These are phyloP conservation scores for Candida dajiaensis DNA, from an alignment of 805 yeast species.

Conservation along the genomic window DNA sequence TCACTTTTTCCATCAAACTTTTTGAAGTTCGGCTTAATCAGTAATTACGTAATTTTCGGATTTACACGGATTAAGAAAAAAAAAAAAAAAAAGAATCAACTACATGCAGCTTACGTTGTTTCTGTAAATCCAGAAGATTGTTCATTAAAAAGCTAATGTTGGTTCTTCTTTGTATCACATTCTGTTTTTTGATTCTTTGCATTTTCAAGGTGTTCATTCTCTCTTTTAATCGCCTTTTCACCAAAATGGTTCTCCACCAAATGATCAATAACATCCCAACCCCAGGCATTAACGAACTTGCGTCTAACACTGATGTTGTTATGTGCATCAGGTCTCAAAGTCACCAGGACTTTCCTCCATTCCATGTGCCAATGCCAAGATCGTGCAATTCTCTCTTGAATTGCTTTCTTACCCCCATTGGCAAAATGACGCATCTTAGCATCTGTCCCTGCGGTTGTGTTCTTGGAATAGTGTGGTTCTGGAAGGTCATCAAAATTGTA, in stretches of 20 bases:
- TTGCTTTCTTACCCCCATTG: conserved; percentile 11
- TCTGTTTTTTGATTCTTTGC: conserved; percentile 23
- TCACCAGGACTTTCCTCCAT: conserved; percentile 90
- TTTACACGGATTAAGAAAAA: not conserved
- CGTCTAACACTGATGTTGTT: conserved; percentile 88
- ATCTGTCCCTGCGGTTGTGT: conserved; percentile 9
- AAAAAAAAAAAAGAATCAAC: too few species aligned
- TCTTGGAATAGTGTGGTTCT: conserved; percentile 33
- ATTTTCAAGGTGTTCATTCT: conserved; percentile 1
- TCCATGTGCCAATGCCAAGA: conserved; percentile 78
- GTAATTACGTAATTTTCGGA: not conserved
- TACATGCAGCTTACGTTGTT: too few species aligned
- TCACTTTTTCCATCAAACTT: not conserved
- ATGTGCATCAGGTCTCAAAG: conserved; percentile 88
- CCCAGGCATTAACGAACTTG: conserved; percentile 86
- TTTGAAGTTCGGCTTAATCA: not conserved
- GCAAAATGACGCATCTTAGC: conserved; percentile 1
- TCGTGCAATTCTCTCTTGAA: conserved; percentile 73
- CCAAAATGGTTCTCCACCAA: conserved; percentile 50
- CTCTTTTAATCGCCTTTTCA: conserved; percentile 5
- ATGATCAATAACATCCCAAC: conserved; percentile 91
- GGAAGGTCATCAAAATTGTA: conserved; percentile 68
- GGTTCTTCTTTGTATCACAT: conserved; percentile 8
- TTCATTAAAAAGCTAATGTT: not conserved
- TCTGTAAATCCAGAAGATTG: not conserved